phyloP scores from a whole-genome alignment of 1,284 basidiomycete species.

The Sporisorium exsertum region DNA sequence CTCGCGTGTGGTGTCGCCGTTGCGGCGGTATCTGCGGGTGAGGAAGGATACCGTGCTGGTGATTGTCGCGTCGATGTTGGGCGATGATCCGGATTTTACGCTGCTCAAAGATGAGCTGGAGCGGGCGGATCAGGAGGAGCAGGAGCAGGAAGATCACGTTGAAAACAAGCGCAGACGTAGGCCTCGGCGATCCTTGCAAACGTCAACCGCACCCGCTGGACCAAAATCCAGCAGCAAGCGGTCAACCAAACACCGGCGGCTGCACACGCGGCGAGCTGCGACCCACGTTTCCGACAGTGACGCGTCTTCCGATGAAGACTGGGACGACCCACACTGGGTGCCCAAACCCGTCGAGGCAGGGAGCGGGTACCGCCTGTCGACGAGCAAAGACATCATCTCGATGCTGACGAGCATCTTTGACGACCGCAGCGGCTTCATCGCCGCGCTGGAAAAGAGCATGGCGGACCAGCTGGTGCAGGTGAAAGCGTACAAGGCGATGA shows the following conservation, averaged over 20 bases:
- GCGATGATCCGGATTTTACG: conserved; percentile 62
- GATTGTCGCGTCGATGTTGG: conserved; percentile 64
- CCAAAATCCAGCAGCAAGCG: neutral
- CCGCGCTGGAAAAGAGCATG: conserved; percentile 64
- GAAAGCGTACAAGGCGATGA: conserved; percentile 55
- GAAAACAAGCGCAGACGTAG: conserved; percentile 16
- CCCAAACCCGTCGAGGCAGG: conserved; percentile 59
- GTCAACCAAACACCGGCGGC: conserved; percentile 18
- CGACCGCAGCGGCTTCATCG: conserved; percentile 63
- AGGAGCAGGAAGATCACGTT: conserved; percentile 27
- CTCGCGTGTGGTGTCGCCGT: conserved; percentile 61
- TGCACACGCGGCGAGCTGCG: conserved; percentile 9
- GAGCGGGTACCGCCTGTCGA: conserved; percentile 58
- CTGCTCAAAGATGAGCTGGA: conserved; percentile 63
- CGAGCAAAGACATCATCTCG: conserved; percentile 62
- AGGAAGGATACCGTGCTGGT: conserved; percentile 63
- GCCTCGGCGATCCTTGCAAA: conserved; percentile 25
- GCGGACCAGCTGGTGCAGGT: conserved; percentile 64
- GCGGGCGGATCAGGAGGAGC: conserved; percentile 40
- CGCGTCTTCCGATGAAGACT: conserved; percentile 48
- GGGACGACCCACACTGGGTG: conserved; percentile 53
- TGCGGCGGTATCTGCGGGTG: conserved; percentile 59
- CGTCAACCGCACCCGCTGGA: conserved; percentile 4
- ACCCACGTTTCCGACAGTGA: conserved; percentile 39
- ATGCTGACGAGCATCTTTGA: conserved; percentile 68